phyloP scores from a whole-genome alignment of 768 basidiomycete genomes.

The Russula vinacea region DNA sequence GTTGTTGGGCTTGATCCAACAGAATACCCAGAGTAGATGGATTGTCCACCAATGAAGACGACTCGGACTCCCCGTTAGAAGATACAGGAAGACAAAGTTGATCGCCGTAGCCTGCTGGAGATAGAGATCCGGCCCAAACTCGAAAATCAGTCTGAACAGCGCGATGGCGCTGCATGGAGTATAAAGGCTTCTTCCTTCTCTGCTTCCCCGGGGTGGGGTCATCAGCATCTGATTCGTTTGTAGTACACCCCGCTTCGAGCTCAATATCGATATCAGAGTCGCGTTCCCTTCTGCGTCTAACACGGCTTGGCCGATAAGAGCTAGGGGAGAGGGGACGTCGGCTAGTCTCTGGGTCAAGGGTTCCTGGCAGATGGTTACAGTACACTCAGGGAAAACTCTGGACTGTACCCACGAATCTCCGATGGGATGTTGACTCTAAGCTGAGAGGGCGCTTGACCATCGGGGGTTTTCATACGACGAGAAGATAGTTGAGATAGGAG shows the following conservation, averaged over 20 bases:
- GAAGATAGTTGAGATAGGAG: conserved; percentile 26
- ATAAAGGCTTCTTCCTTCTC: neutral
- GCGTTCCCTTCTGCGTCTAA: conserved; percentile 37
- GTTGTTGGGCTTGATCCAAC: conserved; percentile 57
- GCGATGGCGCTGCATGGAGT: conserved; percentile 32
- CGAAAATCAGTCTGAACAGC: conserved; percentile 65
- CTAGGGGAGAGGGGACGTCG: conserved; percentile 45
- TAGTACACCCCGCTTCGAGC: conserved; percentile 10
- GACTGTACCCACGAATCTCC: conserved; percentile 37
- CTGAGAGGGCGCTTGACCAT: conserved; percentile 16
- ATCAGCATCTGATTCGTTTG: conserved; percentile 12
- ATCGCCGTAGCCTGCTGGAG: conserved; percentile 24
- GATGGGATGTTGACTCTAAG: conserved; percentile 28
- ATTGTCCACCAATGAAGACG: conserved; percentile 65
- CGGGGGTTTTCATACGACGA: conserved; percentile 8
- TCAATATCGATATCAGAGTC: conserved; percentile 17
- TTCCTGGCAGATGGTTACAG: conserved; percentile 35
- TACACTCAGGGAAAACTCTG: neutral
- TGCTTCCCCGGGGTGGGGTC: conserved; percentile 10
- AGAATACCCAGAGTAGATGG: conserved; percentile 51
- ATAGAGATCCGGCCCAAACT: conserved; percentile 34
- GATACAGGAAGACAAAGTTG: conserved; percentile 42
- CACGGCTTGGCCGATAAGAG: conserved; percentile 32
- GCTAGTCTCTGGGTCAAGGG: conserved; percentile 48
- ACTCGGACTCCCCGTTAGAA: conserved; percentile 63